Base-by-base conservation (phyloP, 2,329 filamentous ascomycete species). In the Exophiala xenobiotica region DNA sequence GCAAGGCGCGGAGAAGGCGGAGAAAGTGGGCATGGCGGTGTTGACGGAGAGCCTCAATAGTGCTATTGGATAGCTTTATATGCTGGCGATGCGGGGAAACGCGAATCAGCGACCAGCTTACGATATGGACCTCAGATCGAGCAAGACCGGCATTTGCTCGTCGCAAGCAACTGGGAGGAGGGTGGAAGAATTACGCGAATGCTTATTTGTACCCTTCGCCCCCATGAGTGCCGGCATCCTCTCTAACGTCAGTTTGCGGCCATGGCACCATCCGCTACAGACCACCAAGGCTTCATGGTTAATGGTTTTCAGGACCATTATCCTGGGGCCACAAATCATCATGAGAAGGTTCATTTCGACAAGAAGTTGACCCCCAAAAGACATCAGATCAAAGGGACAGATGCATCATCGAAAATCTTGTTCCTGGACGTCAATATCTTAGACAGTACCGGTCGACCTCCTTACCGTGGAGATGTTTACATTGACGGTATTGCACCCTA, bases 341-440 rank as follows among this genome's bases (percentile, higher is more conserved):
- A 49, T 16, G 62, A 67, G 43, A 58, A 61, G 6, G 57, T 70
- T 7, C 24, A 63, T 6, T 71, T 70, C 41, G 65, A 66, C 37
- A 29, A 59, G 8, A 59, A 49, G 2, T 59, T 71, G 1, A 59
- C 68, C 26, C 69, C 69, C 4, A 67, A 65, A 42, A 55, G 59
- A 11, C 69, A 71, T 49, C 51, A 65, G 18, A 69, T 73, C 33
- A 52, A 59, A 23, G 69, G 68, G 18, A 71, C 68, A 1, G 57
- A 63, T 50, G 58, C 63, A 6, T 51, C 66, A 16, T 69, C 66
- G 2, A 63, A 57, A 49, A 62, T 73, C 4, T 50, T 72, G 9
- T 68, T 73, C 26, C 56, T 62, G 2, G 67, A 73, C 56, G 70
- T 74, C 12, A 66, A 65, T 14, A 72, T 73, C 41, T 38, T 74